These are phyloP conservation scores for Lachnellula cervina DNA, from an alignment of 2,329 filamentous ascomycete species.

Conservation along the genomic window DNA sequence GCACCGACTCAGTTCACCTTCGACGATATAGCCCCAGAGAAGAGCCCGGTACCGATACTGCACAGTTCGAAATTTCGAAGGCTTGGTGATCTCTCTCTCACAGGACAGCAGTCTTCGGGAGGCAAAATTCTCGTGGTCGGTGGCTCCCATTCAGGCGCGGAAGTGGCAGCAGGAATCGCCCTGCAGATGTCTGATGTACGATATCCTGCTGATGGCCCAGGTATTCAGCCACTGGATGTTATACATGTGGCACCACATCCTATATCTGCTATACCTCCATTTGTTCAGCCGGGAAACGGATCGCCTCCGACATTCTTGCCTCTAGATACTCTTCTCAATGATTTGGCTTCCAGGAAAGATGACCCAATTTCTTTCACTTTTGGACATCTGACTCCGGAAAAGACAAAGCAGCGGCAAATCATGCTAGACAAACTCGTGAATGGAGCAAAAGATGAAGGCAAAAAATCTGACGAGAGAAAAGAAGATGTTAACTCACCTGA, in stretches of 20 bases:
- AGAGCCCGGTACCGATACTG: not conserved
- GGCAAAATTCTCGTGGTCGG: conserved; percentile 6
- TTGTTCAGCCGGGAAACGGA: not conserved
- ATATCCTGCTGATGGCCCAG: conserved; percentile 18
- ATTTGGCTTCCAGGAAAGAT: not conserved
- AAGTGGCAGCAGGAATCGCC: conserved; percentile 5
- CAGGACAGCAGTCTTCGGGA: not conserved
- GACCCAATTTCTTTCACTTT: not conserved
- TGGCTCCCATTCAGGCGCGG: conserved; percentile 7
- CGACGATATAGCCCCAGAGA: not conserved
- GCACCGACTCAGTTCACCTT: not conserved
- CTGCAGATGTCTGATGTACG: conserved; percentile 36
- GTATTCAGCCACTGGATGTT: not conserved
- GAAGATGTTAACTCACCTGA: not conserved
- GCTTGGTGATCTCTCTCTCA: not conserved
- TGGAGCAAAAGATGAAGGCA: not conserved
- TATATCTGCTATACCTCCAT: not conserved
- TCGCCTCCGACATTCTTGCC: not conserved
- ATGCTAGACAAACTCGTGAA: not conserved
- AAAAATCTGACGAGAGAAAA: not conserved
- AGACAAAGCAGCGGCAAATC: not conserved
- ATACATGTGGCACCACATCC: not conserved
- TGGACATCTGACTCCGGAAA: not conserved
- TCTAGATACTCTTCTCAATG: not conserved
- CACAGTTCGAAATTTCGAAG: not conserved